phyloP scores from a whole-genome alignment of 352 stramenopile species.

The Phytophthora fragariae region DNA sequence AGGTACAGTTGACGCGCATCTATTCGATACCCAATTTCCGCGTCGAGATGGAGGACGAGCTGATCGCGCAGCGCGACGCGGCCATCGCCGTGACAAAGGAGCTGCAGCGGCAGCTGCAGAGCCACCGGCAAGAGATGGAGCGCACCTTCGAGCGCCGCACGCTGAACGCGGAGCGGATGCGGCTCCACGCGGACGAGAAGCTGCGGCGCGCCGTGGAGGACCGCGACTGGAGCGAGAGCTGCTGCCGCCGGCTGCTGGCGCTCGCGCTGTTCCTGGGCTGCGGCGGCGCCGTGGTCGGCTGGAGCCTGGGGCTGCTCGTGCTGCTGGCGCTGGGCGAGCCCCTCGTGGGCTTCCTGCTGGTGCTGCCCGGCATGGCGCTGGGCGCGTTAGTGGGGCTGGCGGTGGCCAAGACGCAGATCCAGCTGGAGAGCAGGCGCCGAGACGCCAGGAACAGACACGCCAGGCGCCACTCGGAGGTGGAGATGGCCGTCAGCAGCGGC shows the following conservation, averaged over 20 bases:
- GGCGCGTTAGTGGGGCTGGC: constrained; percentile 55
- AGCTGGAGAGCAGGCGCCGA: constrained; percentile 59
- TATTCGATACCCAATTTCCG: not conserved
- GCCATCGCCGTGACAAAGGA: constrained; percentile 81
- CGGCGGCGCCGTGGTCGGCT: constrained; percentile 61
- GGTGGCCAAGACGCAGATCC: constrained; percentile 67
- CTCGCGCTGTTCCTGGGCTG: constrained; percentile 62
- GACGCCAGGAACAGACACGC: constrained; percentile 45
- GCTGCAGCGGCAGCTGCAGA: constrained; percentile 71
- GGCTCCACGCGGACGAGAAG: constrained; percentile 71
- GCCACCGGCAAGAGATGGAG: constrained; percentile 57
- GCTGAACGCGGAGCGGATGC: constrained; percentile 71
- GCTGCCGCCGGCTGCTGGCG: constrained; percentile 57
- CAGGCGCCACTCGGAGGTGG: constrained; percentile 61
- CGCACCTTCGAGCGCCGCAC: constrained; percentile 70
- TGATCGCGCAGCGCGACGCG: constrained; percentile 76
- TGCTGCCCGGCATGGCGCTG: constrained; percentile 68
- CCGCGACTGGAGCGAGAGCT: constrained; percentile 58
- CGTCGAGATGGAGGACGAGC: constrained; percentile 71
- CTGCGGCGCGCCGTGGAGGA: constrained; percentile 52
- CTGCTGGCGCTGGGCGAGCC: constrained; percentile 61
- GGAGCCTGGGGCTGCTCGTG: constrained; percentile 55
- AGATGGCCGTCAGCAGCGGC: constrained; percentile 55
- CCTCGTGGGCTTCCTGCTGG: constrained; percentile 69
- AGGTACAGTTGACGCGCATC: not conserved